These are phyloP conservation scores for Aristolochia contorta DNA, from an alignment of 164 flowering plant genomes.

Conservation along the genomic window DNA sequence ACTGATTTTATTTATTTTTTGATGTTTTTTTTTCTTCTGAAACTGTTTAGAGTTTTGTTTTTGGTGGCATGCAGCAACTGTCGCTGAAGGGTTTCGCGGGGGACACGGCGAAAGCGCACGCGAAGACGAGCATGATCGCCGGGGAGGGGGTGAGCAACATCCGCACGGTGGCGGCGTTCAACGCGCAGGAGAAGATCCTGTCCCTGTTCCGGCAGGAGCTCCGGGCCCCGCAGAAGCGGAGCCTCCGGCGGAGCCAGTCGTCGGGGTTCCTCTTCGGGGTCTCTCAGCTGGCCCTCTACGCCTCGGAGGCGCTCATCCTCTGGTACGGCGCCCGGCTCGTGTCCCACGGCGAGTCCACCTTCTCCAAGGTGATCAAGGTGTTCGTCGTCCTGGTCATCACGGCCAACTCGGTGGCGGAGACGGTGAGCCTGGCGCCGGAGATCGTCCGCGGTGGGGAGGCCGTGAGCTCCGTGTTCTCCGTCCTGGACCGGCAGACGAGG, in stretches of 20 bases:
- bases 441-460: constrained; percentile 88
- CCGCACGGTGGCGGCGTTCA: constrained; percentile 94
- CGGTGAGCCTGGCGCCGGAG: constrained; percentile 95
- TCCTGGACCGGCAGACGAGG: constrained; percentile 67
- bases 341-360: constrained; percentile 70
- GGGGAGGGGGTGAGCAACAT: constrained; percentile 99
- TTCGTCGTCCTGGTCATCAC: constrained; percentile 90
- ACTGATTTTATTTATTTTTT: no score
- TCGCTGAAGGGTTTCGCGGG: constrained; percentile 97
- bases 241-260: constrained; percentile 64
- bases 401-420: constrained; percentile 93
- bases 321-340: constrained; percentile 96
- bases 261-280: constrained; percentile 84
- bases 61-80: constrained; percentile 96
- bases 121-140: constrained; percentile 95
- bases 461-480: constrained; percentile 73
- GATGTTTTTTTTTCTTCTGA: neutral
- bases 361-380: constrained; percentile 91
- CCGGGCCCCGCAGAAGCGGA: constrained; percentile 50
- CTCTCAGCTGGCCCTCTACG: constrained; percentile 87
- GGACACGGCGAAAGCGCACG: constrained; percentile 97
- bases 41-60: no score
- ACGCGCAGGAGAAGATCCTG: constrained; percentile 82
- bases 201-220: constrained; percentile 74
- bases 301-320: constrained; percentile 84